Conservation (phyloP, 148 eudicot species). For the Amaranthus palmeri region DNA sequence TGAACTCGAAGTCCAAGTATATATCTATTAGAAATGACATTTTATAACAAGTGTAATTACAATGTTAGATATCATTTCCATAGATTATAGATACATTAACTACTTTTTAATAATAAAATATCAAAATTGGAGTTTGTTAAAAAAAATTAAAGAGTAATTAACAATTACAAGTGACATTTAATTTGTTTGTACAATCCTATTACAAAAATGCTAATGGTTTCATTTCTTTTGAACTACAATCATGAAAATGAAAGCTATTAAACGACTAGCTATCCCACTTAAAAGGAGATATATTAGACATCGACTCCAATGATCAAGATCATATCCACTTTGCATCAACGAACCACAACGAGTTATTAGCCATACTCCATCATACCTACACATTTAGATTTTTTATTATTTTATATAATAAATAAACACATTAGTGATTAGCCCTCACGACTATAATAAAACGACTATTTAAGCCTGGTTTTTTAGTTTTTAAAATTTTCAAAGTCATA, state of each 20-base stretch:
- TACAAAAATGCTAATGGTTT: slow-evolving; percentile 6
- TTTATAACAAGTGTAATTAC: too few relatives aligned
- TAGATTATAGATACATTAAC: too few relatives aligned
- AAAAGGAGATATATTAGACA: slow-evolving; percentile 49
- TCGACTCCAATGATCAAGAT: slow-evolving; percentile 45
- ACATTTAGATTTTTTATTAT: background rate
- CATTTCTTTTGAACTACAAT: slow-evolving; percentile 56
- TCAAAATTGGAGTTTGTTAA: too few relatives aligned
- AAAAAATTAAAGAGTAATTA: background rate
- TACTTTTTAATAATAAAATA: too few relatives aligned
- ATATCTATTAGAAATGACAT: too few relatives aligned
- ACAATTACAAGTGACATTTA: background rate
- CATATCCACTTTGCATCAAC: slow-evolving; percentile 52
- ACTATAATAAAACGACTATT: too few relatives aligned
- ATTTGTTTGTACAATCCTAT: background rate
- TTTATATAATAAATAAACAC: background rate
- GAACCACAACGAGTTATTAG: slow-evolving; percentile 80
- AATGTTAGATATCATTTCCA: too few relatives aligned
- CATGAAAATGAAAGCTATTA: slow-evolving; percentile 59
- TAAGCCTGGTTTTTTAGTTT: too few relatives aligned
- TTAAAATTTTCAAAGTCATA: background rate
- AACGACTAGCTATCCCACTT: slow-evolving; percentile 51
- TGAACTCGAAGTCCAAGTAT: too few relatives aligned
- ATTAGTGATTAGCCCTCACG: too few relatives aligned
- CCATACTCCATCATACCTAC: slow-evolving; percentile 88